Percentiles rank a stretch among this genome's conserved stretches.
These are phyloP conservation scores for Aspergillus panamensis DNA, from an alignment of 495 filamentous ascomycete species.

Conservation along the genomic window DNA sequence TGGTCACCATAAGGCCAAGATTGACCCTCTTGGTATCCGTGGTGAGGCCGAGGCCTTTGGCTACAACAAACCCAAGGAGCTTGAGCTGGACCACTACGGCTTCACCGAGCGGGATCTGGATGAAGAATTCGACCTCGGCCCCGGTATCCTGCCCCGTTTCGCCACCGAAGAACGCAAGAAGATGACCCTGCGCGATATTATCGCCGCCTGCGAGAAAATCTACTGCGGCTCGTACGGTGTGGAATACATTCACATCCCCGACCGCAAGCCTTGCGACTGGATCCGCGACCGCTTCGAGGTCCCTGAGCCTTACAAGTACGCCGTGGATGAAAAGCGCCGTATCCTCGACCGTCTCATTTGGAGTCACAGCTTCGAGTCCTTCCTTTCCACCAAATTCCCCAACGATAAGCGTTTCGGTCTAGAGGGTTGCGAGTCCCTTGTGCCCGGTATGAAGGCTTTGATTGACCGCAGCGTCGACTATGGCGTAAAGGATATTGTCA, in stretches of 20 bases:
- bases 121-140: slow-evolving; percentile 85
- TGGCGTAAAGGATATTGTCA: slow-evolving; percentile 96
- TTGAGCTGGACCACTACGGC: slow-evolving; percentile 86
- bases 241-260: slow-evolving; percentile 98
- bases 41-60: slow-evolving; percentile 81
- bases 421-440: slow-evolving; percentile 92
- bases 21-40: slow-evolving; percentile 92
- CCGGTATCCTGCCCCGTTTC: slow-evolving; percentile 94
- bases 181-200: slow-evolving; percentile 95
- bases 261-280: slow-evolving; percentile 98
- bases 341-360: slow-evolving; percentile 97
- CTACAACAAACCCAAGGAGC: slow-evolving; percentile 85
- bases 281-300: slow-evolving; percentile 91
- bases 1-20: slow-evolving; percentile 96
- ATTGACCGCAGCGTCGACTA: slow-evolving; percentile 98
- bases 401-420: slow-evolving; percentile 99
- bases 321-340: slow-evolving; percentile 91
- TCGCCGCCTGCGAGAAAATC: slow-evolving; percentile 86
- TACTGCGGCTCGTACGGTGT: slow-evolving; percentile 97
- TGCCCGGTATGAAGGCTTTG: slow-evolving; percentile 98
- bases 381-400: slow-evolving; percentile 94
- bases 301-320: slow-evolving; percentile 91
- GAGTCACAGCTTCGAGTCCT: slow-evolving; percentile 93
- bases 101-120: slow-evolving; percentile 95
- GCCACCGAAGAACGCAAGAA: slow-evolving; percentile 80